Percentiles rank a stretch among this genome's conserved stretches.
Conservation (phyloP, 352 stramenopile species). For the Pythium folliculosum region DNA sequence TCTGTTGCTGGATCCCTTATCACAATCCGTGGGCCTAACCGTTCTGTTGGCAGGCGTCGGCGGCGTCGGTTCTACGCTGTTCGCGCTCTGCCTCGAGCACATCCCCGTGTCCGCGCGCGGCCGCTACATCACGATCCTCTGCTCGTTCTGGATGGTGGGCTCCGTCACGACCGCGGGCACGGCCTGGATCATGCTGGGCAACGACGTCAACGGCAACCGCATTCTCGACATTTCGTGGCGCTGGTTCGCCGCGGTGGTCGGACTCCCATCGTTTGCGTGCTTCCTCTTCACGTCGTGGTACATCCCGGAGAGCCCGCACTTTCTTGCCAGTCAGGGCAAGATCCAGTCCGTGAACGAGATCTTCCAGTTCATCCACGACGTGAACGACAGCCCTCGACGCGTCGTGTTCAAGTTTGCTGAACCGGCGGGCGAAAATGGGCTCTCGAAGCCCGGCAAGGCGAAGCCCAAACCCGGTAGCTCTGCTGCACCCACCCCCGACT, state of each 20-base stretch:
- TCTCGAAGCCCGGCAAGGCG: slow-evolving; percentile 8
- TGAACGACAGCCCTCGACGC: slow-evolving; percentile 44
- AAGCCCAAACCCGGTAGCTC: neutral
- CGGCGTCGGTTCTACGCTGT: slow-evolving; percentile 84
- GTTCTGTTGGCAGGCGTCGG: slow-evolving; percentile 81
- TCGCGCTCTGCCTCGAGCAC: slow-evolving; percentile 87
- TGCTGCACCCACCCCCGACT: no score
- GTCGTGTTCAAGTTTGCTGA: slow-evolving; percentile 76
- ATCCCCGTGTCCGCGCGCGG: slow-evolving; percentile 68
- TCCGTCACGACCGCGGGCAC: slow-evolving; percentile 76
- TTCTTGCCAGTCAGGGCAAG: slow-evolving; percentile 70
- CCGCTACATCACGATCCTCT: slow-evolving; percentile 85
- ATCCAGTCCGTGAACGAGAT: slow-evolving; percentile 50
- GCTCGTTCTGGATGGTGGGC: slow-evolving; percentile 92
- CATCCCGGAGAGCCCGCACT: slow-evolving; percentile 84
- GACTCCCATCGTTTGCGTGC: slow-evolving; percentile 70
- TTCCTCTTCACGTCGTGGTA: slow-evolving; percentile 64
- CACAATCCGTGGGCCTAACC: no score
- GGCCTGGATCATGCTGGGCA: slow-evolving; percentile 87
- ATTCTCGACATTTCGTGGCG: slow-evolving; percentile 82
- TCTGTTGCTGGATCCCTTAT: no score
- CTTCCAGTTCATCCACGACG: slow-evolving; percentile 61
- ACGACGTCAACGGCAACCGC: slow-evolving; percentile 50
- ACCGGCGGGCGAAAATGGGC: slow-evolving; percentile 42
- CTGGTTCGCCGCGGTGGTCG: slow-evolving; percentile 77